Conservation (phyloP, 2,329 filamentous ascomycete species). For the Colletotrichum sp. region DNA sequence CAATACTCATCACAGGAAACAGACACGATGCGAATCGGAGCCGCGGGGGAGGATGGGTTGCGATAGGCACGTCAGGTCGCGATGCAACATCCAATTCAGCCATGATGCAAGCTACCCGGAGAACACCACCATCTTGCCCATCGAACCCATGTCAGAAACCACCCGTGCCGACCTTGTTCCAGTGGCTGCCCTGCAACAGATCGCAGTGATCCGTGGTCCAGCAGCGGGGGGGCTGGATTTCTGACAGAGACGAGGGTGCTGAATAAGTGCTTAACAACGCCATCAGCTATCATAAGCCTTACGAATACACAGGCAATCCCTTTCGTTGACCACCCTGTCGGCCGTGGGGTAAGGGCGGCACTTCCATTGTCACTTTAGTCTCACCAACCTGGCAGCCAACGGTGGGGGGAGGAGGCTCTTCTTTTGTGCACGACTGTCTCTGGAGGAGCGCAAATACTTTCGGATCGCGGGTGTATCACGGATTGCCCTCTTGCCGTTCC, state of each 20-base stretch:
- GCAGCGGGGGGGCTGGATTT: not conserved
- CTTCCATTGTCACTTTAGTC: not conserved
- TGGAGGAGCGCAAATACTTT: not conserved
- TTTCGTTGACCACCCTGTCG: not conserved
- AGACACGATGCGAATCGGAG: not conserved
- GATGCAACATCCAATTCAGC: not conserved
- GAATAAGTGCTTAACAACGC: conserved; percentile 19
- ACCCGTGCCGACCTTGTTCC: not conserved
- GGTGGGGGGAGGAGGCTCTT: not conserved
- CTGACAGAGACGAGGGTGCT: not conserved
- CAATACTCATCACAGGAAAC: not conserved
- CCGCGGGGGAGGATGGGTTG: not conserved
- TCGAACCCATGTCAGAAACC: not conserved
- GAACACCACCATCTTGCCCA: not conserved
- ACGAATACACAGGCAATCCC: not conserved
- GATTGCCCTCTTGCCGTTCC: not conserved
- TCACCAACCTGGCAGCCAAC: not conserved
- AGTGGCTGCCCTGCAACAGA: not conserved
- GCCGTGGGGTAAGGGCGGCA: not conserved
- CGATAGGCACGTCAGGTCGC: not conserved
- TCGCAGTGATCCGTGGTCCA: not conserved
- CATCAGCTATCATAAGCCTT: conserved; percentile 3
- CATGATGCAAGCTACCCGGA: not conserved
- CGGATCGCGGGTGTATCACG: not conserved
- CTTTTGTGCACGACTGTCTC: not conserved